Evolutionary conservation across 2,329 filamentous ascomycete genomes (phyloP), one percentile per base, ranked within the genome.

Genomic region (Triangularia verruculosa): DNA sequence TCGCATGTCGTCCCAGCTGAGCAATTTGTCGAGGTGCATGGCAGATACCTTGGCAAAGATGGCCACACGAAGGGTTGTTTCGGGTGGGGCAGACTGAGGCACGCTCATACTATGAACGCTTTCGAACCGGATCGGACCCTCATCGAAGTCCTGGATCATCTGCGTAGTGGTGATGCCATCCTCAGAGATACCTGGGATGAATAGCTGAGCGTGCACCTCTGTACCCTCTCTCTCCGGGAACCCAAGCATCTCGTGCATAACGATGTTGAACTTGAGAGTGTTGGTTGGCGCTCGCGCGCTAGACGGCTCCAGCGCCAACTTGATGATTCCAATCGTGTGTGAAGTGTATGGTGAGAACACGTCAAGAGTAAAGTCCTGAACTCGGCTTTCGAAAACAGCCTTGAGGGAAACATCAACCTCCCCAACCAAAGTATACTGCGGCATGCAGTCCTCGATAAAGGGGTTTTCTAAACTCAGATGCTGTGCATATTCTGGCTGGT

Each of bases 1-100:
- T 64, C 94, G 88, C 89, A 99, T 97, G 72, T 98, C 95, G 74
- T 99, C 95, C 95, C 95, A 99, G 78, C 95, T 99, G 12, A 97
- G 85, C 58, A 99, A 83, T 79, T 97, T 98, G 76, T 99, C 95
- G 22, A 99, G 84, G 77, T 99, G 95, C 89, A 97, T 97, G 0
- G 89, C 81, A 1, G 92, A 95, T 34, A 97, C 92, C 72, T 90
- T 90, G 17, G 95, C 93, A 74, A 97, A 98, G 65, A 99, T 90
- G 57, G 93, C 92, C 8, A 97, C 90, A 61, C 95, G 87, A 61
- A 99, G 78, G 24, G 87, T 89, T 0, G 92, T 88, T 55, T 89
- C 89, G 22, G 85, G 86, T 0, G 92, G 86, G 55, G 89, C 90
- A 52, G 89, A 89, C 34, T 96, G 82, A 3, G 93, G 91, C 60